Base-by-base conservation (phyloP, 176 grass and related monocot species). In the Carex kokanica region DNA sequence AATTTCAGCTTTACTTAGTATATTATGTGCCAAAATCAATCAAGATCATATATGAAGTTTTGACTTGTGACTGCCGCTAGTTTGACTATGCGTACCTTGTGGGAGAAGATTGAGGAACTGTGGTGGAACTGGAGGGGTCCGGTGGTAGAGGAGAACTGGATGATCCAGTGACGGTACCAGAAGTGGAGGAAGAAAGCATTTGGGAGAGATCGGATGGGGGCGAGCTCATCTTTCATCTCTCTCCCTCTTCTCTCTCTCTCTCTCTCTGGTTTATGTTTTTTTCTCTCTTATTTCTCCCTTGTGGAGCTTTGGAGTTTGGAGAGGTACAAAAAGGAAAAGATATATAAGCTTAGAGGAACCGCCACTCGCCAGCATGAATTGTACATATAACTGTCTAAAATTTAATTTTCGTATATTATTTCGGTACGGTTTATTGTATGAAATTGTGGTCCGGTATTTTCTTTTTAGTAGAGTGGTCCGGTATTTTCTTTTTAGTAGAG, bases 181-280 rank as follows among this genome's bases (percentile, higher is more conserved):
- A 82, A 82, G 79, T 49, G 79, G 79, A 82, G 79, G 79, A 82
- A 82, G 79, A 65, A 41, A 62, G 78, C 54, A 81, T 81, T 45
- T 81, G 78, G 59, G 78, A 81, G 78, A 62, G 78, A 81, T 81
- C 78, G 78, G 78, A 81, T 23, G 78, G 36, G 36, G 36, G 21
- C 36, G 60, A 82, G 62, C 40, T 82, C 79, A 82, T 82, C 60
- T 82, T 65, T 82, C 79, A 82, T 82, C 79, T 82, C 79, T 82
- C 56, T 79, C 74, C 5, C 74, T 34, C 52, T 45, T 24, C 40
- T 58, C 16, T 43, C 78, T 61, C 78, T 80, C 53, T 32, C 15
- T 60, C 16, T 25, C n/a, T 51, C 11, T 25, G 8, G 8, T 24
- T 74, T 8, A 72, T 9, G 38, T 41, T 73, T 72, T 71, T n/a